Conservation (phyloP, 208 protist species). For the Wallacemonas rigidus region DNA sequence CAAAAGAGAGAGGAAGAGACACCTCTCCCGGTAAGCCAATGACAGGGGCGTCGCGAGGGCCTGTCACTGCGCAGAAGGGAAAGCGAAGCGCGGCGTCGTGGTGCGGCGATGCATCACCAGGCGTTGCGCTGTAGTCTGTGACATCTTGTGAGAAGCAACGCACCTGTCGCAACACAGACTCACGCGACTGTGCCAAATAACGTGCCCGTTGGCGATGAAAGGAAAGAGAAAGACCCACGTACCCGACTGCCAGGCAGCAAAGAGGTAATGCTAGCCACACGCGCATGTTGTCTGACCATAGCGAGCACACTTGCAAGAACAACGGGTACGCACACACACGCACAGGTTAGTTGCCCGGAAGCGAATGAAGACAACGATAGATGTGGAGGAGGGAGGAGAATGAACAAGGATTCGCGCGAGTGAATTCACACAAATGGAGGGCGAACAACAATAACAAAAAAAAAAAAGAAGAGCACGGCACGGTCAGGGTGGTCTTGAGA, state of each 20-base stretch:
- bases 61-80: not conserved
- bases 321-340: no score
- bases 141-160: constrained; percentile 8
- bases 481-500: no score
- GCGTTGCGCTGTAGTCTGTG: not conserved
- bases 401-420: no score
- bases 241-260: not conserved
- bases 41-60: not conserved
- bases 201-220: not conserved
- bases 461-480: no score
- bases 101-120: not conserved
- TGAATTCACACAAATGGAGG: no score
- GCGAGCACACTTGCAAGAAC: no score
- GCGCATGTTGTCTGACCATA: not conserved
- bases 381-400: no score
- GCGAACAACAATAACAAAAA: no score
- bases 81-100: not conserved
- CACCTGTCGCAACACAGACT: not conserved
- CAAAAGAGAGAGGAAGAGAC: not conserved
- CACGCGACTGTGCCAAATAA: not conserved
- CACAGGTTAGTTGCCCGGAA: no score
- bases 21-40: not conserved
- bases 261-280: not conserved
- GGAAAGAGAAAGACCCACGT: constrained; percentile 4
- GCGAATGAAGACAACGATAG: no score